A percentile compares a stretch with the other conserved stretches of the same genome.
phyloP scores from a whole-genome alignment of 1,139 yeast genomes.

The Diutina pseudorugosa region DNA sequence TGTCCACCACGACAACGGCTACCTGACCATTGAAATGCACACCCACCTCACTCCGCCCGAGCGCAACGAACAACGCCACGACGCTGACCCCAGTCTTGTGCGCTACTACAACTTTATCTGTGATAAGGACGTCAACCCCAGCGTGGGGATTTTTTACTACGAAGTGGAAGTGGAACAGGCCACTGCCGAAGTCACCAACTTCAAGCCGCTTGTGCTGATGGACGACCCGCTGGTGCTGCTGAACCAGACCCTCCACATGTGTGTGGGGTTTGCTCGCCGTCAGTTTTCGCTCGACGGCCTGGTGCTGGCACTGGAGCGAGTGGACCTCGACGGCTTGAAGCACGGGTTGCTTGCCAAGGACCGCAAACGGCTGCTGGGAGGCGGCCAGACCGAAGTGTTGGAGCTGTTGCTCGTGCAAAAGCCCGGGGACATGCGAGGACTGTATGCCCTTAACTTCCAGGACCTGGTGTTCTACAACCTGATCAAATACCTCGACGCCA shows the following conservation, averaged over 20 bases:
- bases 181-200: conserved; percentile 17
- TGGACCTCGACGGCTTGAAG: background rate
- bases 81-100: background rate
- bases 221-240: conserved; percentile 25
- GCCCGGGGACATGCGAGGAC: conserved; percentile 31
- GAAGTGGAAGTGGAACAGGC: conserved; percentile 10
- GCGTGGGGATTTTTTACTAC: conserved; percentile 10
- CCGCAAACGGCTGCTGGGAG: background rate
- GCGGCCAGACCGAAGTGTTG: conserved; percentile 7
- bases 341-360: background rate
- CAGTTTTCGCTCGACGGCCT: conserved; percentile 7
- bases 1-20: background rate
- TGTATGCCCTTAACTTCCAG: conserved; percentile 31
- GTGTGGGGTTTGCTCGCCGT: conserved; percentile 26
- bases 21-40: background rate
- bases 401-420: conserved; percentile 15
- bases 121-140: conserved; percentile 7
- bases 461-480: conserved; percentile 31
- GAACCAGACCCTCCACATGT: conserved; percentile 20
- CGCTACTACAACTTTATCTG: conserved; percentile 10
- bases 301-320: background rate
- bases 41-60: conserved; percentile 17
- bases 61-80: background rate
- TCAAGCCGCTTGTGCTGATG: conserved; percentile 21
- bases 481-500: conserved; percentile 19